A percentile compares a stretch with the other conserved stretches of the same genome.
Conservation (phyloP, 768 basidiomycete genomes). For the Rossbeevera mucosa region DNA sequence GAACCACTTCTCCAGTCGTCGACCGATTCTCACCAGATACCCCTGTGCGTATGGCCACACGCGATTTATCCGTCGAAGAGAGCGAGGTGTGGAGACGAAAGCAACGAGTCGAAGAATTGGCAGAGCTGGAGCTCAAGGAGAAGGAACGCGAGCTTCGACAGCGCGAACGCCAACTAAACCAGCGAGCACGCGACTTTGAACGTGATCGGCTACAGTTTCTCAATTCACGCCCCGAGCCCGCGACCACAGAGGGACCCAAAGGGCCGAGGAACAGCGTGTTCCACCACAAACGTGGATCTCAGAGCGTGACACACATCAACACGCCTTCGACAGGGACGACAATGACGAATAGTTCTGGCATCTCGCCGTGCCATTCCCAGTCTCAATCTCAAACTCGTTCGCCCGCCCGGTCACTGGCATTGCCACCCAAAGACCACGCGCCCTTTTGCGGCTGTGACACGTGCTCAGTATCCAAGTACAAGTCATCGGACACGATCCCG, state of each 20-base stretch:
- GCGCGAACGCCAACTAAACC: conserved; percentile 51
- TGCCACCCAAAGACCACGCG: conserved; percentile 42
- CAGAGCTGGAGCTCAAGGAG: conserved; percentile 50
- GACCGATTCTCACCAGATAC: conserved; percentile 27
- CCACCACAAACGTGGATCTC: conserved; percentile 28
- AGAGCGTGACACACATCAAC: conserved; percentile 27
- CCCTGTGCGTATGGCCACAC: conserved; percentile 10
- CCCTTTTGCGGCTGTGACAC: conserved; percentile 63
- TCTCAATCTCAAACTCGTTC: neutral
- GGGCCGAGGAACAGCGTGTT: conserved; percentile 23
- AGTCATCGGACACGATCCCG: conserved; percentile 24
- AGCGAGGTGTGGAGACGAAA: conserved; percentile 31
- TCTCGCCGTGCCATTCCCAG: neutral
- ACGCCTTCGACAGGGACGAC: conserved; percentile 6
- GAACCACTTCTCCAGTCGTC: conserved; percentile 33
- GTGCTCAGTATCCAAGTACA: conserved; percentile 60
- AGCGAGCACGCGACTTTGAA: conserved; percentile 54
- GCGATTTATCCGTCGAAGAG: conserved; percentile 19
- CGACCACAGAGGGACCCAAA: conserved; percentile 31
- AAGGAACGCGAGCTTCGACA: conserved; percentile 51
- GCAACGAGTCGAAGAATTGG: conserved; percentile 45
- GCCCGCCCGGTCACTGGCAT: conserved; percentile 27
- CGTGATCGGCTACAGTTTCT: conserved; percentile 44
- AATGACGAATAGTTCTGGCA: neutral
- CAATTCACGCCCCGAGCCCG: conserved; percentile 29